phyloP scores from a whole-genome alignment of 805 yeast genomes.

The Clavispora vitiphila region DNA sequence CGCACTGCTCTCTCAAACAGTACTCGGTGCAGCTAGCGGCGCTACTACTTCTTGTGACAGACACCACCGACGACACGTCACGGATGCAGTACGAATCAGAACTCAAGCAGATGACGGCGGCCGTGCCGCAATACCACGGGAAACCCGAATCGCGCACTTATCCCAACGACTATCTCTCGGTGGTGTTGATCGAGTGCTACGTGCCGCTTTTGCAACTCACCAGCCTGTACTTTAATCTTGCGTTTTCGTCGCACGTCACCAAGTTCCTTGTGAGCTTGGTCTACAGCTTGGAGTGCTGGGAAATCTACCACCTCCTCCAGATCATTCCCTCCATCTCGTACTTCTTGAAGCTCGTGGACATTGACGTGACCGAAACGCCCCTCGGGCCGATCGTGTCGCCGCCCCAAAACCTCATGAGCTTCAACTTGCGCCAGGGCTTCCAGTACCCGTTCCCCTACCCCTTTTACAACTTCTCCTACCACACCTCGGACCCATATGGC shows the following conservation, averaged over 20 bases:
- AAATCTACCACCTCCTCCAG: constrained; percentile 35
- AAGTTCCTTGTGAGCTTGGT: constrained; percentile 34
- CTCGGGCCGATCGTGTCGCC: constrained; percentile 37
- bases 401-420: constrained; percentile 32
- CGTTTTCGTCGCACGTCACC: constrained; percentile 37
- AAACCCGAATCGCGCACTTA: constrained; percentile 13
- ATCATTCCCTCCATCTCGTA: constrained; percentile 28
- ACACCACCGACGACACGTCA: constrained; percentile 24
- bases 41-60: constrained; percentile 25
- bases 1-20: constrained; percentile 2
- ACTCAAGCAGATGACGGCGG: constrained; percentile 22
- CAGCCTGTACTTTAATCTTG: constrained; percentile 32
- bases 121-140: constrained; percentile 19
- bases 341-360: constrained; percentile 29
- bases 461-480: constrained; percentile 41
- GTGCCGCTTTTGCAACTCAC: constrained; percentile 24
- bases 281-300: constrained; percentile 40
- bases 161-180: constrained; percentile 34
- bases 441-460: constrained; percentile 44
- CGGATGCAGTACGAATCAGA: constrained; percentile 25
- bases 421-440: constrained; percentile 35
- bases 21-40: constrained; percentile 31
- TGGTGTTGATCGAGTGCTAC: constrained; percentile 36
- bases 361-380: constrained; percentile 31
- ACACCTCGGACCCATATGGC: constrained; percentile 25